Evolutionary conservation across 2,329 filamentous ascomycete genomes (phyloP), one percentile per base, ranked within the genome.

Genomic region (Trichoderma oligosporum): DNA sequence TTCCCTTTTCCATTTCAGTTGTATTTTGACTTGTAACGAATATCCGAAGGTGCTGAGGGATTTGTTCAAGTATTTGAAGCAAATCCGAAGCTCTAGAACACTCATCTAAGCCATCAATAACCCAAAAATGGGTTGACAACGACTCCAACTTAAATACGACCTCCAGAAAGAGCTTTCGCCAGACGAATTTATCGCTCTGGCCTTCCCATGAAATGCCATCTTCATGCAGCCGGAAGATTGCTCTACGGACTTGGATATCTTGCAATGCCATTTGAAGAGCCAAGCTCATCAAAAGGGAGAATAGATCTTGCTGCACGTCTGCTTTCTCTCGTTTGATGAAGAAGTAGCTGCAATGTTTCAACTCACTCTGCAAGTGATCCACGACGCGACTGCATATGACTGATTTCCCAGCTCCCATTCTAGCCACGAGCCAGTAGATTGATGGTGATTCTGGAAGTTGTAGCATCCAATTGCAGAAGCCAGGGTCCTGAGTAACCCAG

Each of bases 381-480:
- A 42, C 25, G 1, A 48, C 56, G n/a, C 47, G 49, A 7, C 48
- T 45, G 4, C 20, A 29, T 12, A 58, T 55, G 14, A 58, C 20
- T 9, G 56, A 58, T n/a, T 58, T 58, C 11, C 56, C 56, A 25
- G 49, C 12, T 8, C 56, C 56, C 20, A 42, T n/a, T n/a, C 41
- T 7, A 12, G 18, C 38, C 56, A 48, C 20, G 38, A 58, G 41
- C 48, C 56, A 58, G 16, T 36, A 22, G 11, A 58, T 18, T 4
- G 56, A 33, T 11, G 41, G 20, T 8, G 56, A 35, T 12, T 9
- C 16, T 8, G 33, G 11, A 9, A 7, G n/a, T 14, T n/a, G 4
- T 12, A 24, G 7, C 18, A 11, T 41, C 48, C 39, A 55, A 18
- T 29, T 42, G 4, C 4, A 27, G 45, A 58, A 58, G 7, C 8